These are phyloP conservation scores for Candolleomyces eurysporus DNA, from an alignment of 768 basidiomycete species.

Conservation along the genomic window DNA sequence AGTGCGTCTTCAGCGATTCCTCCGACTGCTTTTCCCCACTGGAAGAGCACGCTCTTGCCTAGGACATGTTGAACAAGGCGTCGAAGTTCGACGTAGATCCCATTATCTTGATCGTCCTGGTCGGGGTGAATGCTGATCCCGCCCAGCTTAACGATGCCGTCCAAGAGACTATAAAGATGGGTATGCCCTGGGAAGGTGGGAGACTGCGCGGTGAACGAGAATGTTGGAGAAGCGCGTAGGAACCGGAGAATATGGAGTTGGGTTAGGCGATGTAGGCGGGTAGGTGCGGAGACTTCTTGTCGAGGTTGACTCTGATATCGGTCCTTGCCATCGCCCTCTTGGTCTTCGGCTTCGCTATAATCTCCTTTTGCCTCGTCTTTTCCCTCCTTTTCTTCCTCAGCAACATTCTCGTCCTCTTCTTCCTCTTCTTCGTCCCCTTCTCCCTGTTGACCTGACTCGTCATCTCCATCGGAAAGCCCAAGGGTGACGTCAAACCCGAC, in stretches of 20 bases:
- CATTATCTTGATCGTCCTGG: neutral
- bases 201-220: conserved; percentile 52
- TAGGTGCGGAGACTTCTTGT: conserved; percentile 12
- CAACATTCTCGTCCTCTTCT: conserved; percentile 19
- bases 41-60: conserved; percentile 73
- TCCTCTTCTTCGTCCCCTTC: conserved; percentile 22
- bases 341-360: neutral
- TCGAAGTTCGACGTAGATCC: conserved; percentile 23
- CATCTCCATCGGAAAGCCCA: neutral
- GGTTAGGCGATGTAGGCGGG: conserved; percentile 43
- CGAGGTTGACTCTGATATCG: conserved; percentile 3
- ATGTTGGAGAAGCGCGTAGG: conserved; percentile 75
- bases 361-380: neutral
- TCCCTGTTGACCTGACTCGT: neutral
- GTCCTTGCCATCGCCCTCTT: neutral
- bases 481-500: conserved; percentile 34
- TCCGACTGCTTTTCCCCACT: conserved; percentile 19
- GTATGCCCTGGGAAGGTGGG: conserved; percentile 17
- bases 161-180: conserved; percentile 70
- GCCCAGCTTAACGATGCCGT: neutral
- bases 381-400: neutral
- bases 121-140: conserved; percentile 36
- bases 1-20: neutral
- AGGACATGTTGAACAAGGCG: conserved; percentile 66
- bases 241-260: conserved; percentile 78